Conservation (phyloP, 345 rosid genomes). For the Chamaenerion angustifolium region DNA sequence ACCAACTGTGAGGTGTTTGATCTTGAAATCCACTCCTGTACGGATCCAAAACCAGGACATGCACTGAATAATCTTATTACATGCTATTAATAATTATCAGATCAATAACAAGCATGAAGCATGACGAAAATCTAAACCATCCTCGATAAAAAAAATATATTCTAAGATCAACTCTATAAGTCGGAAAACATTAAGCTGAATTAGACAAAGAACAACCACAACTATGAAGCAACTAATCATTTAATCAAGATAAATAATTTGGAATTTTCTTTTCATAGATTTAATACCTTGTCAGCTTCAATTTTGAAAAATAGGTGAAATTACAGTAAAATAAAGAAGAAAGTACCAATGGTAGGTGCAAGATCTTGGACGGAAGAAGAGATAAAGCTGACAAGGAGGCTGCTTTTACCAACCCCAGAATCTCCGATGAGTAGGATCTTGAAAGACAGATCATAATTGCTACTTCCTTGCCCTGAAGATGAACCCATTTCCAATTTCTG, state of each 20-base stretch:
- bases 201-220: no score
- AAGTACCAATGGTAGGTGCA: slow-evolving; percentile 78
- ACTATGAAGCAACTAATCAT: no score
- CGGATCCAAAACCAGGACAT: slow-evolving; percentile 2
- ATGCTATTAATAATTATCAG: no score
- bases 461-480: slow-evolving; percentile 54
- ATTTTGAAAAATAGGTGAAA: no score
- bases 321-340: slow-evolving; percentile 3
- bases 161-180: no score
- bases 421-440: slow-evolving; percentile 97
- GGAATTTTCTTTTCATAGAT: background rate
- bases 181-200: no score
- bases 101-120: no score
- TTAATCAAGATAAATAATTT: no score
- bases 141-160: no score
- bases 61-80: background rate
- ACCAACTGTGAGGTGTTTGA: slow-evolving; percentile 66
- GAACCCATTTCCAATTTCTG: slow-evolving; percentile 46
- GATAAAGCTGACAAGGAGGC: slow-evolving; percentile 93
- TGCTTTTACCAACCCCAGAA: slow-evolving; percentile 94
- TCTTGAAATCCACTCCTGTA: slow-evolving; percentile 94
- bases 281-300: no score
- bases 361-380: slow-evolving; percentile 59
- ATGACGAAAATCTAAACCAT: no score
- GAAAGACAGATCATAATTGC: slow-evolving; percentile 67